A percentile compares a stretch with the other conserved stretches of the same genome.
These are phyloP conservation scores for Emiliania huxleyi DNA, from an alignment of 78 protist genomes.

Conservation along the genomic window DNA sequence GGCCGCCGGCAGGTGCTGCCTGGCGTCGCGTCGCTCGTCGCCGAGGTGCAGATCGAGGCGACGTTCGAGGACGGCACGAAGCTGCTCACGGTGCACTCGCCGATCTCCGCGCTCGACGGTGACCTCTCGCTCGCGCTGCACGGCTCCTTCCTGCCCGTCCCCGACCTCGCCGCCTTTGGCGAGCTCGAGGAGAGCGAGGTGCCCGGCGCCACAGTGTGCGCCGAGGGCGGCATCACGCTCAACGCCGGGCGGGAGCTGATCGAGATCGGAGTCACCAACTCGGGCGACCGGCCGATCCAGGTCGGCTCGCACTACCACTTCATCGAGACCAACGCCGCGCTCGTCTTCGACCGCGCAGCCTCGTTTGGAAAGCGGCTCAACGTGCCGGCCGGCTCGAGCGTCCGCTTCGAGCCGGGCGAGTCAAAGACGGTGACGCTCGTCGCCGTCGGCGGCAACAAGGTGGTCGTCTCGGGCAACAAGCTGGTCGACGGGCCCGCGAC, in stretches of 20 bases:
- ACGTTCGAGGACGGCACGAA: conserved; percentile 56
- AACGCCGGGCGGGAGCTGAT: conserved; percentile 21
- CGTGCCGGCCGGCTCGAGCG: conserved; percentile 45
- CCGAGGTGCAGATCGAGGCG: conserved; percentile 32
- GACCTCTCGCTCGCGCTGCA: conserved; percentile 36
- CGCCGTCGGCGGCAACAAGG: not conserved
- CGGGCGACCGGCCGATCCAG: conserved; percentile 47
- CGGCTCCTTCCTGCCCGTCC: conserved; percentile 46
- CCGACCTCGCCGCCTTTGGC: not conserved
- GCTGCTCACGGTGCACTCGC: conserved; percentile 24
- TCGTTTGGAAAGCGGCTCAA: conserved; percentile 27
- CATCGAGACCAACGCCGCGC: conserved; percentile 33
- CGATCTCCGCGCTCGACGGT: conserved; percentile 15
- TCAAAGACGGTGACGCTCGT: conserved; percentile 19
- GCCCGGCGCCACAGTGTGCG: not conserved
- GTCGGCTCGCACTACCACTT: conserved; percentile 57
- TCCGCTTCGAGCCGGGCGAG: conserved; percentile 58
- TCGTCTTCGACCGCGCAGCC: conserved; percentile 25
- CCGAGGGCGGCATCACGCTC: not conserved
- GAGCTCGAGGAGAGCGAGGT: not conserved
- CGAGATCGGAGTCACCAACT: conserved; percentile 13
- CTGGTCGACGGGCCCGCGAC: not conserved
- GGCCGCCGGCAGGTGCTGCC: not conserved
- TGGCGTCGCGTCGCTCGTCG: conserved; percentile 11
- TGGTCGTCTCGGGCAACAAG: conserved; percentile 8